Conservation (phyloP, 208 protist genomes). For the Trypanosoma vivax region DNA sequence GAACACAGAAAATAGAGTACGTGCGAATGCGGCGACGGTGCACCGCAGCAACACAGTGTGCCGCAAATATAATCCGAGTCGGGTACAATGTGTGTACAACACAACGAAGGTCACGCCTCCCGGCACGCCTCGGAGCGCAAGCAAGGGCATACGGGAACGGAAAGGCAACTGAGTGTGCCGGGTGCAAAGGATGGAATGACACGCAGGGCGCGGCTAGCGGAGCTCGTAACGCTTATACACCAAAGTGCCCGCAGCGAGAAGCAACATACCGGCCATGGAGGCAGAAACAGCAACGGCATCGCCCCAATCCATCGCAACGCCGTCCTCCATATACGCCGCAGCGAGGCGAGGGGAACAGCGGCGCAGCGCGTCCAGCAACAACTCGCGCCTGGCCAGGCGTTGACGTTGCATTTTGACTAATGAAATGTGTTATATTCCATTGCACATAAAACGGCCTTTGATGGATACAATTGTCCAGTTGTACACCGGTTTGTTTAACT, state of each 20-base stretch:
- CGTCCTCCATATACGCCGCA: neutral
- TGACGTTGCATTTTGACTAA: neutral
- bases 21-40: too few relatives aligned
- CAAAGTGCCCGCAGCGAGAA: neutral
- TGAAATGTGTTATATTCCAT: too few relatives aligned
- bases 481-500: too few relatives aligned
- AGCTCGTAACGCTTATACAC: constrained; percentile 16
- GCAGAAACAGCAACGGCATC: constrained; percentile 6
- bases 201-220: neutral
- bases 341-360: neutral
- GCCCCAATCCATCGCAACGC: neutral
- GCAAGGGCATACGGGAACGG: neutral
- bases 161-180: neutral
- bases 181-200: neutral
- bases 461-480: too few relatives aligned
- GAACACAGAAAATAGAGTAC: too few relatives aligned
- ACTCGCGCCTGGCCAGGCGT: neutral
- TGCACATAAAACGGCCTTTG: too few relatives aligned
- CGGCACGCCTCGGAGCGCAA: too few relatives aligned
- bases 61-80: too few relatives aligned
- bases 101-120: too few relatives aligned
- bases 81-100: too few relatives aligned
- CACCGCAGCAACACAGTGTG: too few relatives aligned
- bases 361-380: neutral
- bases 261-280: neutral